Conservation (phyloP, 345 rosid genomes). For the Pistacia atlantica region DNA sequence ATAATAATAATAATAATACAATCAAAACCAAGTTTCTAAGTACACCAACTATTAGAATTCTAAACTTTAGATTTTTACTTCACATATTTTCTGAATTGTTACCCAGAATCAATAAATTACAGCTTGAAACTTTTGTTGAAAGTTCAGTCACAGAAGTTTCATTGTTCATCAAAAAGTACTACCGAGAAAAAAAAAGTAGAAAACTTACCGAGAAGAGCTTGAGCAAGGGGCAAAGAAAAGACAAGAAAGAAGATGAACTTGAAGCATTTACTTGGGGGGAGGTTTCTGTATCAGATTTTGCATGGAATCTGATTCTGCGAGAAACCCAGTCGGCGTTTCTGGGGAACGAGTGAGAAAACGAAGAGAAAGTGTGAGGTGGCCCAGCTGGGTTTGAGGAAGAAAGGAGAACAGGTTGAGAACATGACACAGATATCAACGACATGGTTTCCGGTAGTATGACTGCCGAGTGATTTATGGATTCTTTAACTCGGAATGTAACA, state of each 20-base stretch:
- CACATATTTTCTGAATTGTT: too few relatives aligned
- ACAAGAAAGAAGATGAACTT: conserved; percentile 57
- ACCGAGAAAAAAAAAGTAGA: neutral
- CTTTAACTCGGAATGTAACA: too few relatives aligned
- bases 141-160: too few relatives aligned
- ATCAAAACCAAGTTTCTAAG: too few relatives aligned
- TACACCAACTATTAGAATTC: too few relatives aligned
- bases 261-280: conserved; percentile 9
- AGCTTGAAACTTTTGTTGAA: too few relatives aligned
- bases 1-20: too few relatives aligned
- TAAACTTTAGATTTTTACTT: too few relatives aligned
- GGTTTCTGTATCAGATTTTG: conserved; percentile 31
- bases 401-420: neutral
- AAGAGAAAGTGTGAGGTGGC: neutral
- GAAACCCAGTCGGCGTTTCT: conserved; percentile 29
- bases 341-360: neutral
- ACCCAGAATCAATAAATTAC: too few relatives aligned
- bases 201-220: conserved; percentile 69
- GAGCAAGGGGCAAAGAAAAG: conserved; percentile 79
- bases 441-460: neutral
- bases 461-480: too few relatives aligned
- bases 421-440: conserved; percentile 11
- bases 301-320: conserved; percentile 25
- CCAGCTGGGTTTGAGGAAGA: neutral
- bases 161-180: too few relatives aligned